Percentiles rank a stretch among this genome's conserved stretches.
phyloP scores from a whole-genome alignment of 176 grass and related monocot species.

The Musa acuminata region DNA sequence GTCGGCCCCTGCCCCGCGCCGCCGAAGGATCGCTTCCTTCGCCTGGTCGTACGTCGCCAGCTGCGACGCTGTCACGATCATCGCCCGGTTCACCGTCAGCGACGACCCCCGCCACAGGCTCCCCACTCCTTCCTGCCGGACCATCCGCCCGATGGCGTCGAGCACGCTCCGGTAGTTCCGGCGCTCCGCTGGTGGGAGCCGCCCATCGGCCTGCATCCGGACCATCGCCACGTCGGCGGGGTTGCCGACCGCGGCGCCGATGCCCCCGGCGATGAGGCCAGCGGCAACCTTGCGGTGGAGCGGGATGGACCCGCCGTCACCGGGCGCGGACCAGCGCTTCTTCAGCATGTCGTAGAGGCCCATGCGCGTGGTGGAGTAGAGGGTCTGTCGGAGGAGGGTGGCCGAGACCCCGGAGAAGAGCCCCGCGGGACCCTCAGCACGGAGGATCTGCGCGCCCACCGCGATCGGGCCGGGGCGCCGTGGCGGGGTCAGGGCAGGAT shows the following conservation, averaged over 20 bases:
- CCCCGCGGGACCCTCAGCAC: slow-evolving; percentile 52
- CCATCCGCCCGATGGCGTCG: slow-evolving; percentile 16
- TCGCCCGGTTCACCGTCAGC: slow-evolving; percentile 12
- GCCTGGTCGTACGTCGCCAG: slow-evolving; percentile 20
- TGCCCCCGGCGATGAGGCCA: slow-evolving; percentile 58
- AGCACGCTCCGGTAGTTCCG: too few species aligned
- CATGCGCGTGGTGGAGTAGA: slow-evolving; percentile 94
- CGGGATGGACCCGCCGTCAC: slow-evolving; percentile 42
- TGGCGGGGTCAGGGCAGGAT: slow-evolving; percentile 13
- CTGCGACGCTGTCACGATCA: slow-evolving; percentile 21
- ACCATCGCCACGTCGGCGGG: slow-evolving; percentile 95
- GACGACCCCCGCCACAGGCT: slow-evolving; percentile 15
- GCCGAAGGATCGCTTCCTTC: slow-evolving; percentile 4
- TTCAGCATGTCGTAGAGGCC: slow-evolving; percentile 92
- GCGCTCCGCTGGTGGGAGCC: too few species aligned
- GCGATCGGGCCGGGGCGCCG: slow-evolving; percentile 57
- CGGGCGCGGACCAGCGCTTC: slow-evolving; percentile 44
- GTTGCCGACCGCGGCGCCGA: slow-evolving; percentile 81
- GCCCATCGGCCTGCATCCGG: slow-evolving; percentile 96
- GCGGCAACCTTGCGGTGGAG: slow-evolving; percentile 64
- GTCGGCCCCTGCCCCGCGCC: neutral
- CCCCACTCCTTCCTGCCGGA: slow-evolving; percentile 1
- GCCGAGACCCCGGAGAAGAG: slow-evolving; percentile 83
- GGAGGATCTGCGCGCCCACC: slow-evolving; percentile 75
- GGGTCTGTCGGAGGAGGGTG: slow-evolving; percentile 75